Base-by-base conservation (phyloP, 129 eudicot genomes). In the Cynara cardunculus region DNA sequence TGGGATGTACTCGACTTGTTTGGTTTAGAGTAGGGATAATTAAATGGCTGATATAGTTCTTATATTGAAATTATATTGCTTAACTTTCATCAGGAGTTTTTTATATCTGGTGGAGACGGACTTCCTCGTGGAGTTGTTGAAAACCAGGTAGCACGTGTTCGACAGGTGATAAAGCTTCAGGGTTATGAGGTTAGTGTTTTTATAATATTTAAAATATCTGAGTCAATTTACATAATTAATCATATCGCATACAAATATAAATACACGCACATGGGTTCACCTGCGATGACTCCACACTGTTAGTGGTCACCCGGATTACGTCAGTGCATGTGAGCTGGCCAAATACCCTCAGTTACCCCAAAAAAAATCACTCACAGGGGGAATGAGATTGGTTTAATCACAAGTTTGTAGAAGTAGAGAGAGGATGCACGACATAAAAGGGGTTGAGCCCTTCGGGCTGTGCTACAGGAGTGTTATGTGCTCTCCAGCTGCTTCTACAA, bases 81-180 rank as follows among this genome's bases (percentile, higher is more conserved):
- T 5, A 41, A 32, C 26, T 35, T 30, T 31, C 13, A 1, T 71
- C 75, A 96, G 99, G 99, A 96, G 82, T 96, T 96, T 74, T 96
- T 96, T 76, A 96, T 96, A 56, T 96, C 99, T 80, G 99, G 98
- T 71, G 99, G 99, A 69, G 99, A 96, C 80, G 99, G 99, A n/a
- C 97, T 96, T 78, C 99, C 98, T 80, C 98, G 99, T 18, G 99
- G 99, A 84, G 97, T 96, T 26, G 99, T 96, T 75, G 99, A 96
- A 82, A 96, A 96, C 86, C 96, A 93, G 79, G 97, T 96, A 4
- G 90, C 95, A 76, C 90, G 90, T 73, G 91, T 89, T 72, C 97
- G 98, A 25, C 97, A 92, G 86, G 89, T 93, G 80, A 86, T 92
- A 73, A 93, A 92, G 91, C 87, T 96, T 89, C 92, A 86, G 59